Conservation (phyloP, 345 rosid genomes). For the Brassica nigra region DNA sequence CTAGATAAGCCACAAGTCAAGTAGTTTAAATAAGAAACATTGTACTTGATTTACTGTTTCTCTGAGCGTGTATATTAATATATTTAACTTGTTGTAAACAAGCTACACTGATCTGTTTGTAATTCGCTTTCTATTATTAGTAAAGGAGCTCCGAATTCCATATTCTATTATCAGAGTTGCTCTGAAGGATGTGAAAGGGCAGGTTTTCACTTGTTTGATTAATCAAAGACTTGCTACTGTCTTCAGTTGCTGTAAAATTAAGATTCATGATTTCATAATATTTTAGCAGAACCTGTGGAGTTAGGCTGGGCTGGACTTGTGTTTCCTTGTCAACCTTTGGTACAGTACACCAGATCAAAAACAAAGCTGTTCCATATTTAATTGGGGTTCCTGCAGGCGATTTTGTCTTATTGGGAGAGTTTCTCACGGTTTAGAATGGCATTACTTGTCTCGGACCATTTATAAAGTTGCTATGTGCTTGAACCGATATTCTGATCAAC, state of each 20-base stretch:
- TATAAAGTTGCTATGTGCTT: background rate
- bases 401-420: background rate
- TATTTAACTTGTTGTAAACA: background rate
- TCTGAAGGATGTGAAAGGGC: background rate
- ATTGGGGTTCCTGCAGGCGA: background rate
- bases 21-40: too few relatives aligned
- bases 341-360: background rate
- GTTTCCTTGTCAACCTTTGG: background rate
- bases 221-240: background rate
- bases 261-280: background rate
- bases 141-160: background rate
- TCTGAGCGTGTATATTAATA: background rate
- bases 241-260: background rate
- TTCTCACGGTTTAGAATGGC: background rate
- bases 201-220: background rate
- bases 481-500: background rate
- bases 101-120: background rate
- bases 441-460: background rate
- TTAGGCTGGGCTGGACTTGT: background rate
- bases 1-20: too few relatives aligned
- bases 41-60: background rate
- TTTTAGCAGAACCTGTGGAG: background rate
- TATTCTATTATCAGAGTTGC: background rate
- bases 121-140: background rate
- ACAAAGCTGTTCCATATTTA: background rate